A percentile compares a stretch with the other conserved stretches of the same genome.
Conservation (phyloP, 202 grass and related monocot species). For the Saccharum hybrid region DNA sequence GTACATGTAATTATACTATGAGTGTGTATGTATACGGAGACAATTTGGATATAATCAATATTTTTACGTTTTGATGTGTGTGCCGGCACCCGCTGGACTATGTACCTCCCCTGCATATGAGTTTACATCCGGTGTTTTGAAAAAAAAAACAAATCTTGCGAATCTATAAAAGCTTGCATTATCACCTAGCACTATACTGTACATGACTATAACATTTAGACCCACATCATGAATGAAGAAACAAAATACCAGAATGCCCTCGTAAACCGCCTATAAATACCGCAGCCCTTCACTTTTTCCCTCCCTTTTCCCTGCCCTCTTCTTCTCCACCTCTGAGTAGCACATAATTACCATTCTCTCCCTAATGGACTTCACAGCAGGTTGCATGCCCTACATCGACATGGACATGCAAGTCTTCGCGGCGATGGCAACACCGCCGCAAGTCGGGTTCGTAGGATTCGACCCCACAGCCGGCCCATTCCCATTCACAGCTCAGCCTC, state of each 20-base stretch:
- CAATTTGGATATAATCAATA: too few relatives aligned
- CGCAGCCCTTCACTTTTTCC: slow-evolving; percentile 50
- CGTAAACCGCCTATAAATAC: slow-evolving; percentile 60
- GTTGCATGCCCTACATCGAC: background rate
- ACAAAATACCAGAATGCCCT: background rate
- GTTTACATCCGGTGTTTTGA: background rate
- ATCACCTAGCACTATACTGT: background rate
- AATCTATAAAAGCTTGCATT: background rate
- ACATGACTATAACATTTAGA: background rate
- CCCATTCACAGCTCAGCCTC: background rate
- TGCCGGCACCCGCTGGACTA: too few relatives aligned
- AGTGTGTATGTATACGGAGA: too few relatives aligned
- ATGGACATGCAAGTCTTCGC: background rate
- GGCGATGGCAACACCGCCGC: background rate
- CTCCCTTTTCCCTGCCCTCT: slow-evolving; percentile 59
- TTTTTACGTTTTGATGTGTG: too few relatives aligned
- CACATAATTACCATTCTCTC: slow-evolving; percentile 22
- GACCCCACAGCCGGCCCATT: background rate
- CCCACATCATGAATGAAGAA: background rate
- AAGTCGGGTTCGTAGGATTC: background rate
- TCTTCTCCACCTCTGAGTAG: background rate
- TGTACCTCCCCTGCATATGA: background rate
- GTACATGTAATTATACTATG: too few relatives aligned
- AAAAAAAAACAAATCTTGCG: background rate
- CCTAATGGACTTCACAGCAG: slow-evolving; percentile 30